Evolutionary conservation across 2,329 filamentous ascomycete genomes (phyloP).

Genomic region (Penicillium fuscoglaucum): DNA sequence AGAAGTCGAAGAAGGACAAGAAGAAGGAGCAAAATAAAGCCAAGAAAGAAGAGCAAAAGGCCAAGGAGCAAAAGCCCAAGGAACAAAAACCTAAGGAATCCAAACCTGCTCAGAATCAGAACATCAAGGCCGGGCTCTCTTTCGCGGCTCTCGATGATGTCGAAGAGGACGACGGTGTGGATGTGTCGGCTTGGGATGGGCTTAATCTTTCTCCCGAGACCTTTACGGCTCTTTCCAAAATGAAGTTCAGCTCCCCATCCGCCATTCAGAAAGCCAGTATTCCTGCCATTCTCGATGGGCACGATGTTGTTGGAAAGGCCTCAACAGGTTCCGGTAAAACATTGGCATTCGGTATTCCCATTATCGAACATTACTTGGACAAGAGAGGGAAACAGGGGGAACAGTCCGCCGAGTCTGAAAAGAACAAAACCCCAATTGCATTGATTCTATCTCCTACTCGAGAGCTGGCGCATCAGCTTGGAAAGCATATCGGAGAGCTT

Average conservation of each 20-base stretch:
- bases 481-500: constrained; percentile 75
- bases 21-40: constrained; percentile 20
- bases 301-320: constrained; percentile 93
- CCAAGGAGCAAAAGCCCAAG: constrained; percentile 15
- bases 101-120: constrained; percentile 35
- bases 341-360: constrained; percentile 88
- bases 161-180: constrained; percentile 61
- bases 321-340: constrained; percentile 97
- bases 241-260: constrained; percentile 80
- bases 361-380: constrained; percentile 78
- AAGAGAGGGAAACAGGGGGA: constrained; percentile 37
- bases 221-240: constrained; percentile 70
- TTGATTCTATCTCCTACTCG: constrained; percentile 87
- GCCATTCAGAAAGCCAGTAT: constrained; percentile 78
- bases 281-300: constrained; percentile 76
- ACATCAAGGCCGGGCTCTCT: constrained; percentile 36
- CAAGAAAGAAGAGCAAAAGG: constrained; percentile 31
- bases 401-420: constrained; percentile 44
- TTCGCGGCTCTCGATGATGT: constrained; percentile 42
- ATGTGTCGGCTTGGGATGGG: constrained; percentile 73
- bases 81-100: constrained; percentile 27
- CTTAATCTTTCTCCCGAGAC: constrained; percentile 72
- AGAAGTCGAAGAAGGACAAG: constrained; percentile 23
- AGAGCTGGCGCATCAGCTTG: constrained; percentile 89
- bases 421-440: constrained; percentile 58